phyloP scores from a whole-genome alignment of 1,284 basidiomycete genomes.

The Puccinia triticina region DNA sequence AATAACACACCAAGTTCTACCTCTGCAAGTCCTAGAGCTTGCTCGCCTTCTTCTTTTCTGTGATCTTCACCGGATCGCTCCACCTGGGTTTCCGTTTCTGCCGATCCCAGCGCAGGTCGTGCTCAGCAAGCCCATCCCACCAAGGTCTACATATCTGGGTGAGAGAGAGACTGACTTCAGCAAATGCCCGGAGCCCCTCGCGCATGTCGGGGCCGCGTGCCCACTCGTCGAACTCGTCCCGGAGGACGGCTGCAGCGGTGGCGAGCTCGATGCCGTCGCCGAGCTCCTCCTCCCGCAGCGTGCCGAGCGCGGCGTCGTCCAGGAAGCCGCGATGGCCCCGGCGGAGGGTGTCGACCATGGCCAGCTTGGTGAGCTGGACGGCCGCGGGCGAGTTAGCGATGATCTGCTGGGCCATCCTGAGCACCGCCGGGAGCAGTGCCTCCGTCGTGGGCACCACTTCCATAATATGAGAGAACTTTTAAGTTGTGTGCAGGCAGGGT shows the following conservation, averaged over 20 bases:
- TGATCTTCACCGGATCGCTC: conserved; percentile 20
- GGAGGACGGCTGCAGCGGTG: conserved; percentile 65
- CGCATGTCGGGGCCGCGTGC: conserved; percentile 74
- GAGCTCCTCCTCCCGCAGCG: conserved; percentile 65
- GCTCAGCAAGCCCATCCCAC: neutral
- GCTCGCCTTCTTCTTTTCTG: neutral
- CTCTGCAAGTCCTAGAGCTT: conserved; percentile 5
- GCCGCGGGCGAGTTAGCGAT: conserved; percentile 75
- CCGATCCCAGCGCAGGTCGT: neutral
- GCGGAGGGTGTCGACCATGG: conserved; percentile 54
- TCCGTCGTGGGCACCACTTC: conserved; percentile 66
- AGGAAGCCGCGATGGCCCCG: neutral
- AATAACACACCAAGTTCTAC: too few species aligned
- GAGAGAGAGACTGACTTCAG: conserved; percentile 60
- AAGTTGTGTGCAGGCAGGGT: neutral
- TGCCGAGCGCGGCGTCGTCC: conserved; percentile 57
- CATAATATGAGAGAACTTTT: conserved; percentile 29
- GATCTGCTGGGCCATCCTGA: conserved; percentile 70
- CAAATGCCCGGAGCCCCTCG: conserved; percentile 65
- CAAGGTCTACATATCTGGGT: neutral
- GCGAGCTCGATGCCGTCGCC: conserved; percentile 66
- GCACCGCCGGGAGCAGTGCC: conserved; percentile 68
- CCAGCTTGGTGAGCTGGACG: conserved; percentile 74
- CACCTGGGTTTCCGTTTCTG: conserved; percentile 20
- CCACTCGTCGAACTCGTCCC: conserved; percentile 66